A percentile compares a stretch with the other conserved stretches of the same genome.
These are phyloP conservation scores for Colletotrichum viniferum DNA, from an alignment of 2,329 filamentous ascomycete genomes.

Conservation along the genomic window DNA sequence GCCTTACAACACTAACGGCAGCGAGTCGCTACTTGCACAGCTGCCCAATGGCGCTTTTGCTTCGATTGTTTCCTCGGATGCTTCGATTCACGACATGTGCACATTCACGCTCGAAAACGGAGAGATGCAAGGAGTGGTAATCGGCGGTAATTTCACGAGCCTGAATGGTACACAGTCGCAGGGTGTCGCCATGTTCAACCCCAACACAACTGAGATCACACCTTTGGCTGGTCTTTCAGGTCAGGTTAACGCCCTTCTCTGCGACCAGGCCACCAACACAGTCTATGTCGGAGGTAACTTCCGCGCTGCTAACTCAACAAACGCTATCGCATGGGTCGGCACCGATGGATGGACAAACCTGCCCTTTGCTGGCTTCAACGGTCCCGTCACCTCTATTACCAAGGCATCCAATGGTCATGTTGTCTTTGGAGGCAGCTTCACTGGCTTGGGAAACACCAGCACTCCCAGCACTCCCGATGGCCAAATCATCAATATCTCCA, in stretches of 20 bases:
- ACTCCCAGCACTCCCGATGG: constrained; percentile 69
- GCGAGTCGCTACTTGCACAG: constrained; percentile 78
- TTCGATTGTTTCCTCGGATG: constrained; percentile 77
- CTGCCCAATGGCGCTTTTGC: constrained; percentile 87
- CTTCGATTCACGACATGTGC: constrained; percentile 88
- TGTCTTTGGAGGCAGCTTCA: constrained; percentile 90
- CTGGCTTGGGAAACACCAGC: constrained; percentile 82
- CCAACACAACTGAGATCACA: constrained; percentile 70
- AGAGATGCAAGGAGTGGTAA: constrained; percentile 72
- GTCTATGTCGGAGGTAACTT: constrained; percentile 94
- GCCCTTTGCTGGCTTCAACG: constrained; percentile 94
- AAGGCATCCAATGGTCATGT: constrained; percentile 83
- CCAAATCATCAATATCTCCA: constrained; percentile 83
- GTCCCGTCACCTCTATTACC: constrained; percentile 83
- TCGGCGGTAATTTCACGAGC: constrained; percentile 96
- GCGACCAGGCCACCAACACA: constrained; percentile 76
- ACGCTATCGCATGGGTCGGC: constrained; percentile 82
- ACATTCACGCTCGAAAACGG: constrained; percentile 72
- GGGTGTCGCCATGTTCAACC: constrained; percentile 82
- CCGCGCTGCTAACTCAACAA: constrained; percentile 78
- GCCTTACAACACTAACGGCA: constrained; percentile 73
- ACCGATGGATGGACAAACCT: constrained; percentile 76
- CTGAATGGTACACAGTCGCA: constrained; percentile 77
- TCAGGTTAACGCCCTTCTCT: constrained; percentile 80
- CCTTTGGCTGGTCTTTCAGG: constrained; percentile 83